Percentiles rank a stretch among this genome's conserved stretches.
Evolutionary conservation across 1,284 basidiomycete genomes (phyloP).

Genomic region (Tilletia caries): DNA sequence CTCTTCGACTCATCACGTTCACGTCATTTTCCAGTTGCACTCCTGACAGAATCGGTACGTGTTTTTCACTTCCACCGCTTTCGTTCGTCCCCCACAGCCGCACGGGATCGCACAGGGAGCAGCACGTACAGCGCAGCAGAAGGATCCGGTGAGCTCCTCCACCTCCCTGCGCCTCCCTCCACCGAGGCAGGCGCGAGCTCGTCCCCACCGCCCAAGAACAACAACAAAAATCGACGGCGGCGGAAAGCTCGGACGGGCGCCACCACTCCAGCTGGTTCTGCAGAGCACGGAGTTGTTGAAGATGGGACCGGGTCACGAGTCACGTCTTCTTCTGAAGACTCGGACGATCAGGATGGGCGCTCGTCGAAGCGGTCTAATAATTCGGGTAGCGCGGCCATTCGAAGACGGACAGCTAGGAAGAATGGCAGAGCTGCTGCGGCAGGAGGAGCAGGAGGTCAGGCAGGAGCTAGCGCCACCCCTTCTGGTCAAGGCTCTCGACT

Average conservation of each 20-base stretch:
- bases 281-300: too few species aligned
- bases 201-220: neutral
- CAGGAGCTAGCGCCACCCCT: neutral
- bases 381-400: neutral
- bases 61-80: too few species aligned
- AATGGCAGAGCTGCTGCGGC: neutral
- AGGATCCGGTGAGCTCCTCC: neutral
- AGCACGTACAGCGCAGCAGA: too few species aligned
- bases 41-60: too few species aligned
- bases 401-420: neutral
- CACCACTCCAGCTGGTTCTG: neutral
- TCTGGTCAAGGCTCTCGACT: neutral
- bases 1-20: too few species aligned
- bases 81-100: too few species aligned
- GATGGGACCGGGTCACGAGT: neutral
- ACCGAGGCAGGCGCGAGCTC: neutral
- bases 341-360: neutral
- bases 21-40: too few species aligned
- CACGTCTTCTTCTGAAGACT: slow-evolving; percentile 8
- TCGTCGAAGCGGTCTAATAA: slow-evolving; percentile 11
- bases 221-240: neutral
- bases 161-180: neutral
- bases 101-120: too few species aligned
- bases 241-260: neutral
- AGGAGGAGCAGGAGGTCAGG: neutral